Evolutionary conservation across 495 filamentous ascomycete species (phyloP).

Genomic region (Schizothecium vesticola): DNA sequence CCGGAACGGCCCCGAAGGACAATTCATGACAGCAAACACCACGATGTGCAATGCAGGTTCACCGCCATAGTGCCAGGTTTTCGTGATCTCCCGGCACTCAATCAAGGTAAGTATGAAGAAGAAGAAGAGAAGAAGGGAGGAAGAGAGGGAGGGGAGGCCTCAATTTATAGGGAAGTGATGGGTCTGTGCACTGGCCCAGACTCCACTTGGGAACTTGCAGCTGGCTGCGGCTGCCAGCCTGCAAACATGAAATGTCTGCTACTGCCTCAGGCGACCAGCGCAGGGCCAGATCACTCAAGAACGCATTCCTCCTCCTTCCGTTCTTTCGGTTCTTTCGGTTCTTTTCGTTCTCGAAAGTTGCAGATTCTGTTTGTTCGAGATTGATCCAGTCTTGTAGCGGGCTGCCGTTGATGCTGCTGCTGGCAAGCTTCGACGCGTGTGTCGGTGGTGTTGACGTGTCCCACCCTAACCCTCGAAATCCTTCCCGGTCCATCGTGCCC

Average conservation of each 20-base stretch:
- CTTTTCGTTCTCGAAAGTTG: neutral
- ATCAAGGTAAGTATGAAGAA: constrained; percentile 40
- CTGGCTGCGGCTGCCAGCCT: neutral
- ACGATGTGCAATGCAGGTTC: constrained; percentile 37
- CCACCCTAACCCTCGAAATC: neutral
- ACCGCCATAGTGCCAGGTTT: constrained; percentile 18
- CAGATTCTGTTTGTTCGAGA: neutral
- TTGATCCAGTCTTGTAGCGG: neutral
- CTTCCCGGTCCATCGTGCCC: neutral
- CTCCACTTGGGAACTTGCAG: neutral
- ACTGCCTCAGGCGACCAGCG: neutral
- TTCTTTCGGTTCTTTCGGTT: too few relatives aligned
- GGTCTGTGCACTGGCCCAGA: constrained; percentile 18
- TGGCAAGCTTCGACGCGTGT: neutral
- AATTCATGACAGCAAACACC: constrained; percentile 29
- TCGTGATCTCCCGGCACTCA: constrained; percentile 28
- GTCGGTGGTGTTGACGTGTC: neutral
- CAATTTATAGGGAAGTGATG: constrained; percentile 3
- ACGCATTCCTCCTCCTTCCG: neutral
- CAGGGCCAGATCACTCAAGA: too few relatives aligned
- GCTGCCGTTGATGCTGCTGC: neutral
- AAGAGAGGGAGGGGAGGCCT: constrained; percentile 5
- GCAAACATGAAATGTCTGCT: too few relatives aligned
- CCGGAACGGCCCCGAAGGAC: constrained; percentile 37
- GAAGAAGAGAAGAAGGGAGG: constrained; percentile 21